Base-by-base conservation (phyloP, 2,329 filamentous ascomycete species). In the Achaetomium macrosporum region DNA sequence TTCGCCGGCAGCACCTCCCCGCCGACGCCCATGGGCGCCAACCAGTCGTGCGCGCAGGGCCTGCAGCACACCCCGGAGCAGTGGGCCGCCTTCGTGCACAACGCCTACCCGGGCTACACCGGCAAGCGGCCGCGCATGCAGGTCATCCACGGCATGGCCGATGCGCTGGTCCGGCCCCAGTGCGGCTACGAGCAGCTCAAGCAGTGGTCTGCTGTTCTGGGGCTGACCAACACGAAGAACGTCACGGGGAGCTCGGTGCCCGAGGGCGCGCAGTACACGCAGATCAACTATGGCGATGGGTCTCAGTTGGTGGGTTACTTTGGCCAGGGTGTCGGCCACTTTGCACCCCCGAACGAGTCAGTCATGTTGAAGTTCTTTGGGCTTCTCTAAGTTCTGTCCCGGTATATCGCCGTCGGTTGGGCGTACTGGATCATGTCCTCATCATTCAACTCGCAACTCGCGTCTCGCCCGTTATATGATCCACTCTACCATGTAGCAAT, bases 261-360 rank as follows among this genome's bases (percentile, higher is more conserved):
- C 9, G 59, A 59, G 33, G 57, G 55, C 1, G 56, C 56, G n/a
- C 8, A 8, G 33, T 68, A 65, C 41, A 68, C 66, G 1, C 59
- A 66, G 50, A 56, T 62, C 44, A 50, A 65, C 19, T 69, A 63
- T 39, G 67, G 67, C 8, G 66, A 68, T 47, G 67, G 67, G 15
- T 62, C 63, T 6, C 60, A 68, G 53, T 53, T 68, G 13, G 57
- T 62, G 46, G 66, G 64, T 15, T 68, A 63, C 55, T 62, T 65
- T 25, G 63, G 59, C 1, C 50, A 65, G n/a, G 65, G 64, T 0
- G 58, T 64, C 0, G 65, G 65, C 0, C 66, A 69, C 37, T 62
- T 53, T 11, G 60, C 65, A 1, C 60, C 65, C 0, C 61, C 63
- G 19, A 63, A 68, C 39, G 64, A 66, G 55, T 49, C 48, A 29